Evolutionary conservation across 2,329 filamentous ascomycete genomes (phyloP).

Genomic region (Alternaria viburni): DNA sequence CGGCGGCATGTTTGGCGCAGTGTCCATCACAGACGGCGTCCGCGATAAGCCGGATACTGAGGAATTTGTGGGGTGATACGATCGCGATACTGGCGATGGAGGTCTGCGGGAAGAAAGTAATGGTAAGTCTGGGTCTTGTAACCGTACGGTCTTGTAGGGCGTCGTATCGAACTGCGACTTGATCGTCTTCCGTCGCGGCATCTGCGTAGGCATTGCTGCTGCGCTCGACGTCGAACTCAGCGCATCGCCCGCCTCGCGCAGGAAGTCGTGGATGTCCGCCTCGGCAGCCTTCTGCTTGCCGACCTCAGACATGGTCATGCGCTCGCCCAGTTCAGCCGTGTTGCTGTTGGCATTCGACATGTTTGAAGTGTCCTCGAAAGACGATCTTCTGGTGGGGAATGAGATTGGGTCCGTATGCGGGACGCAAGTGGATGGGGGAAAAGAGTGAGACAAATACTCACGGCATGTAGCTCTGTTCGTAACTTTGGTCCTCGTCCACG

Average conservation of each 20-base stretch:
- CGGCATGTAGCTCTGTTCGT: slow-evolving; percentile 50
- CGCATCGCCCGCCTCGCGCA: slow-evolving; percentile 50
- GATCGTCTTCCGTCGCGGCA: slow-evolving; percentile 34
- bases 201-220: slow-evolving; percentile 19
- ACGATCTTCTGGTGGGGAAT: slow-evolving; percentile 33
- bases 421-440: slow-evolving; percentile 31
- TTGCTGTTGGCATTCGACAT: slow-evolving; percentile 43
- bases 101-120: slow-evolving; percentile 49
- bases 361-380: slow-evolving; percentile 40
- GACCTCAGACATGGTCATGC: slow-evolving; percentile 32
- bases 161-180: slow-evolving; percentile 28
- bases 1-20: slow-evolving; percentile 59
- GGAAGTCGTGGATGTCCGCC: slow-evolving; percentile 52
- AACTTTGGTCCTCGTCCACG: slow-evolving; percentile 50
- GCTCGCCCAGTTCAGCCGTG: slow-evolving; percentile 40
- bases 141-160: slow-evolving; percentile 24
- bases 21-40: slow-evolving; percentile 59
- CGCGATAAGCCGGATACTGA: slow-evolving; percentile 54
- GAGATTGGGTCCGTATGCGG: slow-evolving; percentile 29
- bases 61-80: slow-evolving; percentile 57
- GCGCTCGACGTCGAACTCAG: slow-evolving; percentile 26
- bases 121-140: slow-evolving; percentile 44
- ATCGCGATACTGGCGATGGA: slow-evolving; percentile 49
- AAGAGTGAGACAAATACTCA: slow-evolving; percentile 46
- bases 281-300: slow-evolving; percentile 42